Evolutionary conservation across 352 stramenopile genomes (phyloP), one percentile per base, ranked within the genome.

Genomic region (Elongisporangium anandrum): DNA sequence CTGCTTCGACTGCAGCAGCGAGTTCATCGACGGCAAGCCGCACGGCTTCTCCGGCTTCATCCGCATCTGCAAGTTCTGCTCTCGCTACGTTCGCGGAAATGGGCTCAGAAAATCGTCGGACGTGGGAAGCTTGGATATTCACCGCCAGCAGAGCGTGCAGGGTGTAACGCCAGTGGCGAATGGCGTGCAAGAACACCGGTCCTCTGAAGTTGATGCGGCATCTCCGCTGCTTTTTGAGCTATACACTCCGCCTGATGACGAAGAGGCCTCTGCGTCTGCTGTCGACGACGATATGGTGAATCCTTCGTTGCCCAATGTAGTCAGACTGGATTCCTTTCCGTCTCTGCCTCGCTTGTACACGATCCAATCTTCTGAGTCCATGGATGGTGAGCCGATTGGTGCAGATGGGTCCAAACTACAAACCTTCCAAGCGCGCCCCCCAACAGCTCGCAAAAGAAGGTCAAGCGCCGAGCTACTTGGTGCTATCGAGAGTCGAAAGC

Each of bases 41-140:
- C 75, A 92, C 41, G 81, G 78, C 0, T 86, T 90, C 47, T 64
- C 61, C 15, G 72, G 77, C 0, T 56, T 69, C 15, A 75, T 94
- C 61, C 86, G 86, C 50, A 79, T 93, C 38, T 95, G 86, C 64
- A 86, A 87, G 21, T 89, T 91, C 45, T 95, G 86, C 52, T 66
- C 73, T 21, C 63, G 69, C 39, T 88, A 84, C 26, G 68, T 81
- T 41, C 29, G 29, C 9, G 29, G 29, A 15, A 41, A 41, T 13
- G 29, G 29, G 29, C 29, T 41, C 29, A 41, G 29, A 8, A 41
- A 41, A 8, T 41, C 29, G 29, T 41, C 29, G 5, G 29, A 41
- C 9, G 9, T 41, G 6, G 29, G 29, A 41, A 41, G 29, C 29
- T 41, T 41, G 29, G 29, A 41, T 41, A 8, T 41, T 13, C 29